These are phyloP conservation scores for Penicillium sp. DNA, from an alignment of 2,329 filamentous ascomycete species.

Conservation along the genomic window DNA sequence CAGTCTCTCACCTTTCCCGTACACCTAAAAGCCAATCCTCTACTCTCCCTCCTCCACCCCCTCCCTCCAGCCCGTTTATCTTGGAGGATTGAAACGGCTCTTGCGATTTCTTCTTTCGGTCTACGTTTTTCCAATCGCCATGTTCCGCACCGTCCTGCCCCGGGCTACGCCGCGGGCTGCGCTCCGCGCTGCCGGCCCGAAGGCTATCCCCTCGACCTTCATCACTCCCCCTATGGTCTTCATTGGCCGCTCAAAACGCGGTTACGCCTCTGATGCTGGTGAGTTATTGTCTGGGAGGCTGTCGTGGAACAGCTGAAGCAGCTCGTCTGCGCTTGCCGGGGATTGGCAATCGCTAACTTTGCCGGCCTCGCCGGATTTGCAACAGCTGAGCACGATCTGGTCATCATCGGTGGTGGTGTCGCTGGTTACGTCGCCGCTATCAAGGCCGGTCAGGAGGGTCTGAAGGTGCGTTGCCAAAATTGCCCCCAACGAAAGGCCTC, in stretches of 20 bases:
- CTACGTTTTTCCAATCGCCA: conserved; percentile 42
- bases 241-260: conserved; percentile 60
- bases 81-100: conserved; percentile 40
- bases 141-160: conserved; percentile 61
- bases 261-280: conserved; percentile 61
- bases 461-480: conserved; percentile 72
- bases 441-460: conserved; percentile 95
- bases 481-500: not conserved
- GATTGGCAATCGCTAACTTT: conserved; percentile 28
- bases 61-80: conserved; percentile 28
- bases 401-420: conserved; percentile 97
- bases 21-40: conserved; percentile 26
- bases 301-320: conserved; percentile 7
- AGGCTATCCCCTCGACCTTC: conserved; percentile 44
- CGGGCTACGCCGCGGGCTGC: conserved; percentile 55
- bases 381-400: conserved; percentile 89
- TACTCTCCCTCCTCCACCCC: conserved; percentile 28
- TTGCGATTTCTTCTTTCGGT: conserved; percentile 36
- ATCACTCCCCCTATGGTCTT: conserved; percentile 50
- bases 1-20: conserved; percentile 29
- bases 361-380: conserved; percentile 20
- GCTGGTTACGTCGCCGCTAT: conserved; percentile 98
- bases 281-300: conserved; percentile 24
- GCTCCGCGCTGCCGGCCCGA: conserved; percentile 46
- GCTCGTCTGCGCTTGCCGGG: conserved; percentile 28